A percentile compares a stretch with the other conserved stretches of the same genome.
Conservation (phyloP, 192 early-diverging fungal species). For the Tieghemiomyces parasiticus region DNA sequence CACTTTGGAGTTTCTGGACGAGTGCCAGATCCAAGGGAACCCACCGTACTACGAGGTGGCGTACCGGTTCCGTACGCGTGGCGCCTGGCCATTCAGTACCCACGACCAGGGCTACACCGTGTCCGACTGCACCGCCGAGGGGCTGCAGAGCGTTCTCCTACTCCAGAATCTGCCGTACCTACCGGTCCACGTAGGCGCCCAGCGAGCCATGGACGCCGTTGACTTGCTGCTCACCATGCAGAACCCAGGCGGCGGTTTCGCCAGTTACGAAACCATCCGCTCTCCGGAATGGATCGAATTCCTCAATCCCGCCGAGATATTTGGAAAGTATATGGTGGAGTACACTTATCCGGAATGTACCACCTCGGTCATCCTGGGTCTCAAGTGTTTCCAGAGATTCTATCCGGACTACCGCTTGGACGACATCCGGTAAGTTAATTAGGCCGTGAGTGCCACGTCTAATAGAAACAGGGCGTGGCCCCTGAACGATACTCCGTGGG, state of each 20-base stretch:
- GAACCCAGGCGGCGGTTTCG: constrained; percentile 83
- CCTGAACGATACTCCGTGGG: too few species aligned
- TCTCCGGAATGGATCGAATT: constrained; percentile 66
- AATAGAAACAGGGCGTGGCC: too few species aligned
- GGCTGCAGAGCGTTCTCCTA: constrained; percentile 61
- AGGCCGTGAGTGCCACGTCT: too few species aligned
- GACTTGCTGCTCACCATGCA: constrained; percentile 89
- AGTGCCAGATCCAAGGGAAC: constrained; percentile 66
- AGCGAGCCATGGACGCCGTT: constrained; percentile 70
- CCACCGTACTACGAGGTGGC: constrained; percentile 45
- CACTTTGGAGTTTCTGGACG: constrained; percentile 73
- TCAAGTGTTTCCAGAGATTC: constrained; percentile 56
- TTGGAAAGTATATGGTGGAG: constrained; percentile 96
- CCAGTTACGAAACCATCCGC: constrained; percentile 77
- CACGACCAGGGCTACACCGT: constrained; percentile 89
- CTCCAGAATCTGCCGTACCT: constrained; percentile 48
- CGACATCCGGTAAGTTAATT: constrained; percentile 64
- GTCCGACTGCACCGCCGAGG: constrained; percentile 90
- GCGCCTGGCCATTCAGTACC: constrained; percentile 96
- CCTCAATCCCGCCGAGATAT: constrained; percentile 94
- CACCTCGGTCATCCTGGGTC: constrained; percentile 75
- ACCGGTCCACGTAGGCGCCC: constrained; percentile 41
- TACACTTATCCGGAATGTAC: constrained; percentile 97
- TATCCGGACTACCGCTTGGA: constrained; percentile 66
- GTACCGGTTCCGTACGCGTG: constrained; percentile 72